Percentiles rank a stretch among this genome's conserved stretches.
Conservation (phyloP, 1,284 basidiomycete genomes). For the Irpex lacteus region DNA sequence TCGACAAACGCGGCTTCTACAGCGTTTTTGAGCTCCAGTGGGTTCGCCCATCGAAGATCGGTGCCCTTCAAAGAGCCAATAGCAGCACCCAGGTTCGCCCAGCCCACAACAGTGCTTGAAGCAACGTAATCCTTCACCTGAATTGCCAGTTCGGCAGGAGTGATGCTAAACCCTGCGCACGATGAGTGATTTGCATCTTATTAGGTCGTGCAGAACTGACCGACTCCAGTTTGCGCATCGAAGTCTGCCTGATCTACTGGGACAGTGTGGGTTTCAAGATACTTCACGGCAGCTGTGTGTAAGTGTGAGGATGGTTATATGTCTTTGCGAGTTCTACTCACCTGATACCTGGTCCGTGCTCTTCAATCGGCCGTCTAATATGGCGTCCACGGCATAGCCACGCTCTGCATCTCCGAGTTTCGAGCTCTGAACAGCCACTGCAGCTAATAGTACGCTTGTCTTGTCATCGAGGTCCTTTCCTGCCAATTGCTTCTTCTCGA, state of each 20-base stretch:
- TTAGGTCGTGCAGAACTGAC: slow-evolving; percentile 46
- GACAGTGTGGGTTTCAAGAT: slow-evolving; percentile 57
- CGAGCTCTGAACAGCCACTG: slow-evolving; percentile 62
- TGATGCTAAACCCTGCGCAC: slow-evolving; percentile 74
- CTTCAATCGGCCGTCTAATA: slow-evolving; percentile 74
- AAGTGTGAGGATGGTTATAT: slow-evolving; percentile 8
- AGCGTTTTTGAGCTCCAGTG: slow-evolving; percentile 86
- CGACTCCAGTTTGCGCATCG: slow-evolving; percentile 83
- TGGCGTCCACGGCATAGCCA: slow-evolving; percentile 66
- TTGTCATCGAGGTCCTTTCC: slow-evolving; percentile 70
- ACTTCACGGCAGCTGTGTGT: slow-evolving; percentile 74
- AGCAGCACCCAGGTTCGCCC: slow-evolving; percentile 71
- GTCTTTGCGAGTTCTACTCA: slow-evolving; percentile 33
- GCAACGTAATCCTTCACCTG: slow-evolving; percentile 64
- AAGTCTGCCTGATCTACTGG: slow-evolving; percentile 77
- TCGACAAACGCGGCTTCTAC: slow-evolving; percentile 78
- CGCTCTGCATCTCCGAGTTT: slow-evolving; percentile 62
- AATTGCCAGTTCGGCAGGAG: slow-evolving; percentile 63
- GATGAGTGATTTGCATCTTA: neutral
- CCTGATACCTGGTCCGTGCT: slow-evolving; percentile 87
- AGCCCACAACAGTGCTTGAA: slow-evolving; percentile 57
- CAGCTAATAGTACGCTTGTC: slow-evolving; percentile 71
- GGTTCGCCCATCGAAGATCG: slow-evolving; percentile 85
- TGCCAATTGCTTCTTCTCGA: slow-evolving; percentile 57
- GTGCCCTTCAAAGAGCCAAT: slow-evolving; percentile 72